Percentiles rank a stretch among this genome's conserved stretches.
These are phyloP conservation scores for Solanum chacoense DNA, from an alignment of 305 asterid genomes.

Conservation along the genomic window DNA sequence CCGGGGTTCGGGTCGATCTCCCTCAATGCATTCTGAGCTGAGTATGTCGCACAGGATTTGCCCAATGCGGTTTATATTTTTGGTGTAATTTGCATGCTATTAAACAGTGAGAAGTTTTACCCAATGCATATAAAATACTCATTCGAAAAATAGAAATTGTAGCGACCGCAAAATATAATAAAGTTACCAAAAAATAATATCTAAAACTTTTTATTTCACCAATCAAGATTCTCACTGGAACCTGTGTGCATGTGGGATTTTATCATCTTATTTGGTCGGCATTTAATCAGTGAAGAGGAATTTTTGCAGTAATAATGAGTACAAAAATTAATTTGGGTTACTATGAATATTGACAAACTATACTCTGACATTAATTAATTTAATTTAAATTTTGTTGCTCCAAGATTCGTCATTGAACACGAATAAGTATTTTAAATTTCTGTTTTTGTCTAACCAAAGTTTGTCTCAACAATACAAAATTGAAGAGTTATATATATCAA, in stretches of 20 bases:
- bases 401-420: not conserved
- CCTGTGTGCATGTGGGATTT: conserved; percentile 20
- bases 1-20: no score
- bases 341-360: not conserved
- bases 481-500: not conserved
- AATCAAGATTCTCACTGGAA: conserved; percentile 15
- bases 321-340: not conserved
- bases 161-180: accelerated
- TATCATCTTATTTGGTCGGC: not conserved
- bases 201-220: not conserved
- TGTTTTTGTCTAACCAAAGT: not conserved
- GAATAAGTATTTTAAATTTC: not conserved
- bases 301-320: not conserved
- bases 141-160: accelerated
- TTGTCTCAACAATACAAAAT: not conserved
- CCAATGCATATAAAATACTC: accelerated
- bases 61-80: accelerated
- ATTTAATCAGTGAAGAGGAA: not conserved
- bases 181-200: no score
- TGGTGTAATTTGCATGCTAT: no score
- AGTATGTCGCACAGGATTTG: accelerated
- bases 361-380: not conserved
- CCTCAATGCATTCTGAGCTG: accelerated
- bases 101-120: accelerated
- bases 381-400: not conserved